Conservation (phyloP, 2,329 filamentous ascomycete genomes). For the Hymenoscyphus repandus region DNA sequence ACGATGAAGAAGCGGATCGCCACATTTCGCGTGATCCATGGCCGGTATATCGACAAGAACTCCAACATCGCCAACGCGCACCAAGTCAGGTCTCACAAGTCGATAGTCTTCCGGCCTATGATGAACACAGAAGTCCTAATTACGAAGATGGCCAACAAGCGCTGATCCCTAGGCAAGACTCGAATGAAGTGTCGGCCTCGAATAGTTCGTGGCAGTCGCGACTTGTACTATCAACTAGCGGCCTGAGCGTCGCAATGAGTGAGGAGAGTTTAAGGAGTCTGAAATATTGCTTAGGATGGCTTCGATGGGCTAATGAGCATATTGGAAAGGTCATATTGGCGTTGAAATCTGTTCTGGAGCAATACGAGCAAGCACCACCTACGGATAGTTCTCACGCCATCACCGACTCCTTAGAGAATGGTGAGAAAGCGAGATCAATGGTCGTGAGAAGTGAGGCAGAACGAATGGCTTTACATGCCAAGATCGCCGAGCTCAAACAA, state of each 20-base stretch:
- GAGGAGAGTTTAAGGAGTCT: slow-evolving; percentile 80
- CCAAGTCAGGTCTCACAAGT: slow-evolving; percentile 40
- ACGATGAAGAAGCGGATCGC: slow-evolving; percentile 30
- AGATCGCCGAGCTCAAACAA: slow-evolving; percentile 60
- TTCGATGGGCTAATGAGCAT: slow-evolving; percentile 77
- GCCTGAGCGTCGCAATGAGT: slow-evolving; percentile 85
- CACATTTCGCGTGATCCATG: slow-evolving; percentile 30
- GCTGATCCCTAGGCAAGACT: slow-evolving; percentile 28
- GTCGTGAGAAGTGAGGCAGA: slow-evolving; percentile 26
- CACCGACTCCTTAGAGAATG: slow-evolving; percentile 12
- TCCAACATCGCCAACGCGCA: slow-evolving; percentile 26
- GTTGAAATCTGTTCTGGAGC: slow-evolving; percentile 69
- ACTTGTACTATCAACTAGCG: slow-evolving; percentile 84
- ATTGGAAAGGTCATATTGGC: slow-evolving; percentile 70
- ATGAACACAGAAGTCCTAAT: slow-evolving; percentile 68
- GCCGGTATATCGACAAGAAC: slow-evolving; percentile 22
- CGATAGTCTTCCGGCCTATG: slow-evolving; percentile 79
- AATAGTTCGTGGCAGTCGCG: slow-evolving; percentile 67
- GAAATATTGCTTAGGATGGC: slow-evolving; percentile 75
- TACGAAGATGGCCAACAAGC: slow-evolving; percentile 57
- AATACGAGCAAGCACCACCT: slow-evolving; percentile 61
- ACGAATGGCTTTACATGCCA: slow-evolving; percentile 24
- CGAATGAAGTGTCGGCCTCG: slow-evolving; percentile 24
- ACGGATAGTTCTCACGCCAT: slow-evolving; percentile 29
- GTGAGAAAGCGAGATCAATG: slow-evolving; percentile 19